Base-by-base conservation (phyloP, 306 rosid species). In the Astragalus membranaceus region DNA sequence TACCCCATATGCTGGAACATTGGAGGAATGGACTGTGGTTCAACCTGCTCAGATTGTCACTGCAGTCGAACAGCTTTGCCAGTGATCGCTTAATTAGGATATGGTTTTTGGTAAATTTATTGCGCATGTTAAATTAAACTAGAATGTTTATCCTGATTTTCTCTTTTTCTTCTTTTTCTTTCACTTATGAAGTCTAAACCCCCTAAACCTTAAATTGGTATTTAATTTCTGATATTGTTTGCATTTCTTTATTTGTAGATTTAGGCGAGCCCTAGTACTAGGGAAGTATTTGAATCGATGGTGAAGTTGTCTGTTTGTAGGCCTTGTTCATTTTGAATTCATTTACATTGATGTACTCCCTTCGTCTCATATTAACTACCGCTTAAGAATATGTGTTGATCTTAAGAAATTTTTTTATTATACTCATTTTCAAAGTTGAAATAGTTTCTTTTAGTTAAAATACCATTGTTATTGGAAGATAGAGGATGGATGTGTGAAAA, bases 21-120 rank as follows among this genome's bases (percentile, higher is more conserved):
- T 94, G 86, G 99, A 94, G 75, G 99, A 94, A 48, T 85, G 87
- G 91, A 94, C 97, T 0, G 92, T 94, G 52, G 97, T 94, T 80
- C 97, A 91, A 69, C 96, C 99, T 15, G 88, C 97, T 54, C 97
- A 94, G 82, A 90, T 94, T 77, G 96, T 90, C 73, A 81, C 95
- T 3, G 97, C 97, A 8, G 96, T 92, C 57, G 98, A 92, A 82
- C 89, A 92, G 81, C 91, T 92, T 29, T 92, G 96, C 83, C 87
- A 73, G 84, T 92, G 82, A 74, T 70, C 30, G 16, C 52, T 17
- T 51, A 46, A 42, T 43, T 59, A 26, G 53, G 66, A 58, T 63
- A 30, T 79, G 55, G 7, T 73, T 73, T 70, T 65, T 52, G 58
- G 49, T 70, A 70, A 70, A 77, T 48, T 49, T 66, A 43, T 48